A percentile compares a stretch with the other conserved stretches of the same genome.
Conservation (phyloP, 169 alveolate species). For the Prorocentrum cordatum region DNA sequence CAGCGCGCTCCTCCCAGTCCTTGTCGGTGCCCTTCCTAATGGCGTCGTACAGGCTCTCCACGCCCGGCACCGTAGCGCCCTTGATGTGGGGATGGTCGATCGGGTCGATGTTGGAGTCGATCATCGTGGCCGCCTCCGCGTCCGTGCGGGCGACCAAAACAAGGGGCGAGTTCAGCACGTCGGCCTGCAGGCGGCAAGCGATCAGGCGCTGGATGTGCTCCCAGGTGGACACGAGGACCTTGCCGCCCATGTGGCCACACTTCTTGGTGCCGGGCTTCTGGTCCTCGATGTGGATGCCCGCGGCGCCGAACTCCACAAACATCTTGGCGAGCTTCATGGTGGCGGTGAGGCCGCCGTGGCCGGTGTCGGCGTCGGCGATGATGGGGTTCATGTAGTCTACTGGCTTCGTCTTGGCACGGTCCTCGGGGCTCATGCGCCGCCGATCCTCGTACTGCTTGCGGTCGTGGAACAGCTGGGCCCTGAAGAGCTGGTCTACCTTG, state of each 20-base stretch:
- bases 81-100: constrained; percentile 79
- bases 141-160: constrained; percentile 82
- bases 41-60: constrained; percentile 77
- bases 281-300: constrained; percentile 83
- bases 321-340: constrained; percentile 79
- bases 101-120: constrained; percentile 79
- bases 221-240: constrained; percentile 77
- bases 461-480: constrained; percentile 79
- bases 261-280: constrained; percentile 82
- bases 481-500: constrained; percentile 79
- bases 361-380: constrained; percentile 85
- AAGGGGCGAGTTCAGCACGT: constrained; percentile 77
- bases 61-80: constrained; percentile 76
- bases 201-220: constrained; percentile 74
- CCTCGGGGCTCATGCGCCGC: constrained; percentile 73
- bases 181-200: constrained; percentile 80
- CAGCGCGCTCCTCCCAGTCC: constrained; percentile 69
- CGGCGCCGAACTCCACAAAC: constrained; percentile 82
- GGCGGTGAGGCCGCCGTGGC: constrained; percentile 82
- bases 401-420: constrained; percentile 72
- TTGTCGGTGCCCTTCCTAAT: constrained; percentile 72
- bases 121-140: constrained; percentile 78
- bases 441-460: constrained; percentile 78
- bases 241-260: constrained; percentile 86
- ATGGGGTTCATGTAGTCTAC: constrained; percentile 79